Evolutionary conservation across 2,329 filamentous ascomycete genomes (phyloP).

Genomic region (Sporothrix euskadiensis): DNA sequence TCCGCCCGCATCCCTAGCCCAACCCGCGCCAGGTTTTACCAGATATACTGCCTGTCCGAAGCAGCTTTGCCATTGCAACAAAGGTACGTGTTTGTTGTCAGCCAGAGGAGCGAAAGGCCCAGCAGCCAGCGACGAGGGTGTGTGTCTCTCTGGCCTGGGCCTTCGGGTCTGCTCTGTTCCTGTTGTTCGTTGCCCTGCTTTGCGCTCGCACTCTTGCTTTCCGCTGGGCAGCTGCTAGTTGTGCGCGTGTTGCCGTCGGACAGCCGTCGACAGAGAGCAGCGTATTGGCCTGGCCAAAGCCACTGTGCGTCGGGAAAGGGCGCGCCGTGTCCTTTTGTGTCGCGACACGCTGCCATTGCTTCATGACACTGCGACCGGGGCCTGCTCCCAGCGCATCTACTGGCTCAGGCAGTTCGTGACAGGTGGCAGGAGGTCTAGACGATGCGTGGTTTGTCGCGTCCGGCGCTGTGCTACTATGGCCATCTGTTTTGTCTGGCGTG

Average conservation of each 20-base stretch:
- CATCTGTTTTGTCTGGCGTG: conserved; percentile 5
- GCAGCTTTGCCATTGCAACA: conserved; percentile 4
- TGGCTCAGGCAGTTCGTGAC: background rate
- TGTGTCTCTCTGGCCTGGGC: conserved; percentile 8
- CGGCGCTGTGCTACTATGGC: conserved; percentile 24
- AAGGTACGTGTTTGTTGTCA: conserved; percentile 19
- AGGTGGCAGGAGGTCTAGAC: background rate
- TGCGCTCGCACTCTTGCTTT: background rate
- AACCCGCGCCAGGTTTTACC: conserved; percentile 22
- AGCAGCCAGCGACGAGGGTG: background rate
- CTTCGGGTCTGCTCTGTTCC: background rate
- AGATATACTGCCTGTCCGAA: background rate
- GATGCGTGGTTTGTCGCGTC: conserved; percentile 15
- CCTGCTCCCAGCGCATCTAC: background rate
- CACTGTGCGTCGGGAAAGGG: background rate
- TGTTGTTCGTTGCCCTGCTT: background rate
- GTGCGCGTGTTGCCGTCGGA: conserved; percentile 6
- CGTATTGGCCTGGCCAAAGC: conserved; percentile 8
- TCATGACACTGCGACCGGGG: background rate
- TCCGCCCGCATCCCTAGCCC: conserved; percentile 31
- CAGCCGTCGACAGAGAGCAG: conserved; percentile 21
- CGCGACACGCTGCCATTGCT: background rate
- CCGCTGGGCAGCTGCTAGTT: background rate
- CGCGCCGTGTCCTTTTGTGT: background rate
- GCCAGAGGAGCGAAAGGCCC: background rate